Conservation (phyloP, 371 early-diverging fungal species). For the Mortierella sp. region DNA sequence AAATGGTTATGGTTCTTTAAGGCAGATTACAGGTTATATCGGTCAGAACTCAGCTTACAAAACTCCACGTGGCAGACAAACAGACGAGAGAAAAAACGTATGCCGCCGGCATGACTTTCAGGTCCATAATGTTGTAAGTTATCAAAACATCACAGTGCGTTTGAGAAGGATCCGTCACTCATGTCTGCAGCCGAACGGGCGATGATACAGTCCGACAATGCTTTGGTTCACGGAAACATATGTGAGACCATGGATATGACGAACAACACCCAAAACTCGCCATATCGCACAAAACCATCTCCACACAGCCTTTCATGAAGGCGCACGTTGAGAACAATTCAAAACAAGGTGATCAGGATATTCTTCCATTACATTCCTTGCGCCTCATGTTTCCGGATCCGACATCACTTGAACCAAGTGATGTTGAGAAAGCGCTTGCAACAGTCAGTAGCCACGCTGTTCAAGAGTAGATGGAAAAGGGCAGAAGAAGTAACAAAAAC, state of each 20-base stretch:
- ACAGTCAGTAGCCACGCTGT: conserved; percentile 7
- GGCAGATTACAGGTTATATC: too few species aligned
- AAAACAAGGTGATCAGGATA: not conserved
- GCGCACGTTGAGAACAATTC: conserved; percentile 7
- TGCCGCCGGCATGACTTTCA: too few species aligned
- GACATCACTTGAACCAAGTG: conserved; percentile 9
- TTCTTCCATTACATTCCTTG: conserved; percentile 18
- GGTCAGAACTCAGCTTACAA: too few species aligned
- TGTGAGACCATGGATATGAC: conserved; percentile 12
- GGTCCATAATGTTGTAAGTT: too few species aligned
- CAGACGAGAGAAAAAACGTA: too few species aligned
- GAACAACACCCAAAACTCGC: conserved; percentile 20
- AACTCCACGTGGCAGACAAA: too few species aligned
- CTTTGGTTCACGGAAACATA: conserved; percentile 24
- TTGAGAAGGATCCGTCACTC: conserved; percentile 19
- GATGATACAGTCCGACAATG: conserved; percentile 17
- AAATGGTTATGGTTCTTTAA: too few species aligned
- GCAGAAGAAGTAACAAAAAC: conserved; percentile 2
- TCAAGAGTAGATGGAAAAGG: conserved; percentile 8
- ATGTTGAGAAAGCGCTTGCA: conserved; percentile 10
- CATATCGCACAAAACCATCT: conserved; percentile 13
- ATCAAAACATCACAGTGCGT: too few species aligned
- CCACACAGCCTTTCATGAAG: conserved; percentile 13
- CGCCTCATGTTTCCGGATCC: conserved; percentile 16
- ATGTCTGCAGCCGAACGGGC: conserved; percentile 19